These are phyloP conservation scores for Pleurotus tuber-regium DNA, from an alignment of 768 basidiomycete species.

Conservation along the genomic window DNA sequence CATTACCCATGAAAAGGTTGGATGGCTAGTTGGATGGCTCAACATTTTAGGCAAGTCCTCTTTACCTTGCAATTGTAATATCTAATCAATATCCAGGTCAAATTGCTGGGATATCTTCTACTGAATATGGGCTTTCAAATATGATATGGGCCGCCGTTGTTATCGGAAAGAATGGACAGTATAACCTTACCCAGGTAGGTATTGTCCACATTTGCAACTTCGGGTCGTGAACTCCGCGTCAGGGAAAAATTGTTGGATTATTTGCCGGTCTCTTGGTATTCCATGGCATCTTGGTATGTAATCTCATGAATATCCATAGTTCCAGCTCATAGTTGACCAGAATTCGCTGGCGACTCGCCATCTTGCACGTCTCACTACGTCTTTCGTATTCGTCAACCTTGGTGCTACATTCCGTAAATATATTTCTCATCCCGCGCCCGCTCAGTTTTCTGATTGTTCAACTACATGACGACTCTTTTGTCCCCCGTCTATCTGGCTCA, in stretches of 20 bases:
- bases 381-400: slow-evolving; percentile 86
- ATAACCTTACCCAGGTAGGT: slow-evolving; percentile 50
- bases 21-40: slow-evolving; percentile 82
- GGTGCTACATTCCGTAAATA: slow-evolving; percentile 67
- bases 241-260: slow-evolving; percentile 76
- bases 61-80: neutral
- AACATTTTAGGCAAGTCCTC: slow-evolving; percentile 63
- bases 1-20: too few species aligned
- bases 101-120: slow-evolving; percentile 82
- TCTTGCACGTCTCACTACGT: slow-evolving; percentile 69
- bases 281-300: slow-evolving; percentile 65
- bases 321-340: slow-evolving; percentile 22
- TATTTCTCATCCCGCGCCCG: neutral
- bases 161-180: slow-evolving; percentile 58
- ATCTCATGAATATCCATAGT: neutral
- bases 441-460: neutral
- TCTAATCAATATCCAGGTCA: slow-evolving; percentile 45
- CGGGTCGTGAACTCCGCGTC: slow-evolving; percentile 1
- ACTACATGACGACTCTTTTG: neutral
- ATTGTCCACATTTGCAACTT: neutral
- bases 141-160: slow-evolving; percentile 82
- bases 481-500: slow-evolving; percentile 6
- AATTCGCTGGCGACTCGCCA: slow-evolving; percentile 75
- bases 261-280: slow-evolving; percentile 74
- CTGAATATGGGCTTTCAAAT: slow-evolving; percentile 76